Evolutionary conservation across 768 basidiomycete genomes (phyloP), one percentile per base, ranked within the genome.

Genomic region (Inosperma sp.): DNA sequence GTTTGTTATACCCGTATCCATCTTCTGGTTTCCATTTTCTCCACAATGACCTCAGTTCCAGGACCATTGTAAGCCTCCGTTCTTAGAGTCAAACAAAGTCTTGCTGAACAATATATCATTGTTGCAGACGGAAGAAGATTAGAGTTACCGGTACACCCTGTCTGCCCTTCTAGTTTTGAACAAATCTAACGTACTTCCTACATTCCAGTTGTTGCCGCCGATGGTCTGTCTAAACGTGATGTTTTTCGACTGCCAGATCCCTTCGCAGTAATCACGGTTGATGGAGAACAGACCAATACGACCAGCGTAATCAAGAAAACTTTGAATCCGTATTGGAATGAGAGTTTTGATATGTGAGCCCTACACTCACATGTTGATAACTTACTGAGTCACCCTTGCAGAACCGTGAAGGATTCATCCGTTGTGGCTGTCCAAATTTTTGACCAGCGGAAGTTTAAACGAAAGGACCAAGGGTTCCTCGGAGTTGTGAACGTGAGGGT

Each of bases 401-500:
- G 94, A 59, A 89, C 81, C 45, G 95, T 96, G 65, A 95, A 93
- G 68, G 96, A 99, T 59, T 92, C 90, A n/a, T 97, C 94, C 14
- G 90, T 98, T 41, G 82, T 99, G 52, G 92, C 93, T 4, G 94
- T 98, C 1, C 96, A 99, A 71, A 96, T 98, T 61, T 98, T 98
- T 59, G 96, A 99, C 71, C 95, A 98, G 70, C 85, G 93, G 68
- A 99, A 99, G 72, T 98, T 98, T 76, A 99, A 99, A 78, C 80
- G 89, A 70, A 84, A 87, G 62, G 96, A 99, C 66, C 96, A 98
- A 66, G 96, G 96, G 2, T 99, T 99, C 69, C 75, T 99, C 48
- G 96, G 96, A 29, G 95, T 98, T 12, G 94, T 98, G 59, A 99
- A 99, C 65, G 80, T 98, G 57, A 81, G 86, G 58, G 91, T 98